Base-by-base conservation (phyloP, 192 early-diverging fungal genomes). In the Lobosporangium transversale region DNA sequence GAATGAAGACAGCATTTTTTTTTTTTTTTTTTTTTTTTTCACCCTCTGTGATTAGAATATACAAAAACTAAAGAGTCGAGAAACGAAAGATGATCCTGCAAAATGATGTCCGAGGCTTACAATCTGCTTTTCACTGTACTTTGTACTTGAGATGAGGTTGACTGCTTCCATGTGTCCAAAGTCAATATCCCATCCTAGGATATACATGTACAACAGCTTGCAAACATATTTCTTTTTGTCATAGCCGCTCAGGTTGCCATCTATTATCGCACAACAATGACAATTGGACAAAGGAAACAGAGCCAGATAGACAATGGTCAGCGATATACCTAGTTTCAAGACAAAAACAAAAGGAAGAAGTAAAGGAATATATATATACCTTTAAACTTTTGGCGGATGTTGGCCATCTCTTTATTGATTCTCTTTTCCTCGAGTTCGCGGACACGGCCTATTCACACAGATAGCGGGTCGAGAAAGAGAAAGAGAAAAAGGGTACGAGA, bases 151-250 rank as follows among this genome's bases (percentile, higher is more conserved):
- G 52, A 98, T 88, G 51, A 99, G 84, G 58, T 95, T 92, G 45
- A 99, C 92, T 30, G 97, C 95, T 66, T 99, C 98, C 80, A 93
- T 85, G 71, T 98, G 95, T 43, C 98, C 98, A 87, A 99, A 97
- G 80, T 99, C 95, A 49, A 99, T 91, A 35, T 98, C 94, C 90
- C 94, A 99, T 14, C 98, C 98, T 36, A 98, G 90, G 70, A 99
- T 94, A 66, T 96, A 97, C 95, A 99, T 99, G 85, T 99, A 99
- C 47, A 99, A 76, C 18, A 99, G 86, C 81, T 99, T 99, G 84
- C 93, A 94, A 44, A 99, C 95, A 80, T 99, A 99, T 70, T 99
- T 99, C 84, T 97, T 98, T 84, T 96, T 96, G 79, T 99, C 94
- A 86, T 99, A 99, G 31, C 98, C 97, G 80, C 93, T 96, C 59